Base-by-base conservation (phyloP, 2,329 filamentous ascomycete species). In the Fusarium incarnatum region DNA sequence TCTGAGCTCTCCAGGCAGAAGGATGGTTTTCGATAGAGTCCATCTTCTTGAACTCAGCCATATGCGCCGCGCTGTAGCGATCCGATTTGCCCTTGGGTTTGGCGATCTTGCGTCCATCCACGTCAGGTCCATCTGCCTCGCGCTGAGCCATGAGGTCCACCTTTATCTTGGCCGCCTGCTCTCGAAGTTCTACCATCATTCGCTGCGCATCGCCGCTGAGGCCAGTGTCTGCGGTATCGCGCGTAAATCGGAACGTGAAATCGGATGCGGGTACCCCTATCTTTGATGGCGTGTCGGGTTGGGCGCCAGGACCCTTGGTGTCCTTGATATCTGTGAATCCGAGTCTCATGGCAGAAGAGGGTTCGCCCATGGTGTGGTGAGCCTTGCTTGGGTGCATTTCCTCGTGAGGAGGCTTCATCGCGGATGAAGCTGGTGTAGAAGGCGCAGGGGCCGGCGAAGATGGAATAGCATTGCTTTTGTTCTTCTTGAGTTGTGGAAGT, bases 41-140 rank as follows among this genome's bases (percentile, higher is more conserved):
- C 95, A 98, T 98, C 84, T 97, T 98, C 81, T 93, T 93, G 83
- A 98, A 98, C 76, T 95, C 88, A 52, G 91, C 89, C 88, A 93
- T 92, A 78, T 98, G 95, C 40, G 88, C 90, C 68, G 94, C 91
- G 77, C 93, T 97, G 81, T 91, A 98, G 47, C 95, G 91, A 50
- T 90, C 84, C 53, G 89, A 87, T 78, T 91, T 94, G 72, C 93
- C 90, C 81, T 91, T 97, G 15, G 94, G 89, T 71, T 89, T 89
- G 9, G 92, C 94, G 76, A 97, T 92, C 79, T 90, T 93, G 71
- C 95, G 91, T 40, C 80, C 82, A 18, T 85, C 84, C 4, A 81
- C 78, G 34, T 82, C 79, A 27, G 79, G 75, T 46, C 80, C 79
- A 70, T 91, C 84, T 34, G 85, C 84, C 41, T 90, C 87, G 37